Conservation (phyloP, 2,329 filamentous ascomycete species). For the Colletotrichum sp. region DNA sequence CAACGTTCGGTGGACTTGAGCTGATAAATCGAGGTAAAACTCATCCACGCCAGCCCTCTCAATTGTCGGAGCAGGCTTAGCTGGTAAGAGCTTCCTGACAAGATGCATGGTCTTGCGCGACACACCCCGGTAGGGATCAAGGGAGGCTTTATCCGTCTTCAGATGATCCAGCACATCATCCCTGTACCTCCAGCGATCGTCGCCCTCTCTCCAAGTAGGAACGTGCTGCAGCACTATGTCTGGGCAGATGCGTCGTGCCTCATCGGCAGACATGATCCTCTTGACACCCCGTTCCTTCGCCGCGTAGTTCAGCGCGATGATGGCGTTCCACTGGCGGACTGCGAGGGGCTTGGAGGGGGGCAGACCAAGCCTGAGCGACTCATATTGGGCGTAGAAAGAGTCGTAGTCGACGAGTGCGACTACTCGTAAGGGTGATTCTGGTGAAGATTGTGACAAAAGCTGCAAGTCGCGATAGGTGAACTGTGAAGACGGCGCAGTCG, state of each 20-base stretch:
- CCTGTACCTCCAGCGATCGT: neutral
- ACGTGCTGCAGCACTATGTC: rapidly evolving
- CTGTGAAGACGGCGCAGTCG: neutral
- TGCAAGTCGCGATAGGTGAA: neutral
- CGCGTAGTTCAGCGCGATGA: slow-evolving; percentile 3
- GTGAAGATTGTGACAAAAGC: neutral
- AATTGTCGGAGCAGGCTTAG: neutral
- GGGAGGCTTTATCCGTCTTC: neutral
- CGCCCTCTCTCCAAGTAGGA: neutral
- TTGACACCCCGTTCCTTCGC: neutral
- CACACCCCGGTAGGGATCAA: neutral
- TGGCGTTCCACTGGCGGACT: slow-evolving; percentile 6
- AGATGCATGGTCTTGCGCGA: neutral
- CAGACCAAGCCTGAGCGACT: slow-evolving; percentile 46
- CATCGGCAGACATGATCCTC: neutral
- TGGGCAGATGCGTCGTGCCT: neutral
- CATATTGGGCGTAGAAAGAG: neutral
- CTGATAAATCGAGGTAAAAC: neutral
- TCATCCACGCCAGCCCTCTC: neutral
- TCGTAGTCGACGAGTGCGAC: neutral
- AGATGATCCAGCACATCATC: neutral
- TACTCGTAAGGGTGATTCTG: neutral
- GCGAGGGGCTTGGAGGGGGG: neutral
- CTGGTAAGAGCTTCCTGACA: neutral
- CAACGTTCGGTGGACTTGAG: neutral